Percentiles rank a stretch among this genome's conserved stretches.
phyloP scores from a whole-genome alignment of 2,329 filamentous ascomycete genomes.

The Cadophora sp. region DNA sequence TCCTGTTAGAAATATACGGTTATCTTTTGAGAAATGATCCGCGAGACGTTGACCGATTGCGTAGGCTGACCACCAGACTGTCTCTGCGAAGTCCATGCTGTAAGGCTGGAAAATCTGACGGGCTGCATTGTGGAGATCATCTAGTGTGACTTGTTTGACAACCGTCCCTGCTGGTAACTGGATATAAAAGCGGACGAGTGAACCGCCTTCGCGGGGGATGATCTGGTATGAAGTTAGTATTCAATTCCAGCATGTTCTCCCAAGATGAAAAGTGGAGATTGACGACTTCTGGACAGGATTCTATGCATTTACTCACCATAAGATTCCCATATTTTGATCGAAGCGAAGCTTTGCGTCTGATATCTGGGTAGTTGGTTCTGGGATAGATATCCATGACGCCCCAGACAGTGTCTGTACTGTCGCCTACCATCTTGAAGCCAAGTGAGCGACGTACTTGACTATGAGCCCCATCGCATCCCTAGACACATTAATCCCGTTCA shows the following conservation, averaged over 20 bases:
- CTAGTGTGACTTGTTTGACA: slow-evolving; percentile 61
- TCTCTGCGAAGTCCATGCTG: slow-evolving; percentile 34
- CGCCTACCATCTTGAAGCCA: slow-evolving; percentile 61
- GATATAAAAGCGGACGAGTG: slow-evolving; percentile 63
- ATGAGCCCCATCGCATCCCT: slow-evolving; percentile 60
- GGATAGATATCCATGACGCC: slow-evolving; percentile 63
- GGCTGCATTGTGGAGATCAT: slow-evolving; percentile 60
- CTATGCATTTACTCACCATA: slow-evolving; percentile 43
- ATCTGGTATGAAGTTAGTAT: slow-evolving; percentile 45
- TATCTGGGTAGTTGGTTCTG: slow-evolving; percentile 66
- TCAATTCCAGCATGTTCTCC: background rate
- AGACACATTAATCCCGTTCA: slow-evolving; percentile 55
- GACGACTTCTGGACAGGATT: background rate
- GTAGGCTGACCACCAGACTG: slow-evolving; percentile 64
- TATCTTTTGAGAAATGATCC: slow-evolving; percentile 60
- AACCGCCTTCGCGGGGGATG: slow-evolving; percentile 68
- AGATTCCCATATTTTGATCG: slow-evolving; percentile 62
- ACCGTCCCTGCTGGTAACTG: slow-evolving; percentile 58
- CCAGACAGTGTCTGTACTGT: slow-evolving; percentile 64
- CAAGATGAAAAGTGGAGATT: background rate
- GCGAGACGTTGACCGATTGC: slow-evolving; percentile 65
- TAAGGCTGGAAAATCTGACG: slow-evolving; percentile 45
- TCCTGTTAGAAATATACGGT: slow-evolving; percentile 61
- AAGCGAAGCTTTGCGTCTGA: slow-evolving; percentile 62
- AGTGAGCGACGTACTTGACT: slow-evolving; percentile 54